Evolutionary conservation across 805 yeast genomes (phyloP).

Genomic region (Maudiozyma barnettii): DNA sequence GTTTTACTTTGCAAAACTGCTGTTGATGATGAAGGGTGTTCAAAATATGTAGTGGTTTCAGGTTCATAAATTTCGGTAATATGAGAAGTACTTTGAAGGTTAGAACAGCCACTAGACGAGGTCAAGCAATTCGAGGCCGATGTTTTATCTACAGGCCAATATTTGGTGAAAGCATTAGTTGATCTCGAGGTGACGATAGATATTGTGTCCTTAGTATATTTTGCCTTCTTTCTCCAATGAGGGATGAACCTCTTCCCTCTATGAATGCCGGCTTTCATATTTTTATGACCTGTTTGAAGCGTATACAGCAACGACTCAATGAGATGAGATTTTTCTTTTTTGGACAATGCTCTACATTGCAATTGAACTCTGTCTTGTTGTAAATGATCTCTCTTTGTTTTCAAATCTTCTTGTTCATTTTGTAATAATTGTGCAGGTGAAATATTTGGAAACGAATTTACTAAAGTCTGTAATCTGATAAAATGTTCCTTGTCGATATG

Average conservation of each 20-base stretch:
- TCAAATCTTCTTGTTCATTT: background rate
- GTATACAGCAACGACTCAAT: background rate
- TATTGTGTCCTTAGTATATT: background rate
- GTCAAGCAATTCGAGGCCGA: background rate
- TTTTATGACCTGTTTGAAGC: background rate
- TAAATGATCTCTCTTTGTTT: background rate
- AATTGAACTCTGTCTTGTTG: background rate
- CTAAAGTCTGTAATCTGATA: background rate
- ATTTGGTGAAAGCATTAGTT: constrained; percentile 9
- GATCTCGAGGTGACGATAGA: background rate
- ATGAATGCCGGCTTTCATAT: background rate
- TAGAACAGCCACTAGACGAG: too few relatives aligned
- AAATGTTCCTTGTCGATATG: background rate
- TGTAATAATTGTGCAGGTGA: background rate
- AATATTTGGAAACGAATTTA: background rate
- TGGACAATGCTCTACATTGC: background rate
- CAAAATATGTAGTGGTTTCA: too few relatives aligned
- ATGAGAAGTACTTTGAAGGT: too few relatives aligned
- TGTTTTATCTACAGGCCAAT: constrained; percentile 8
- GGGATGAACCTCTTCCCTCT: background rate
- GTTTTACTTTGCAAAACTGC: too few relatives aligned
- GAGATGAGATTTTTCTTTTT: background rate
- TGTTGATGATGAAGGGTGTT: too few relatives aligned
- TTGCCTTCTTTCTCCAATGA: background rate
- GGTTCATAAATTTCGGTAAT: too few relatives aligned